These are phyloP conservation scores for Psilocybe cyanescens DNA, from an alignment of 768 basidiomycete genomes.

Conservation along the genomic window DNA sequence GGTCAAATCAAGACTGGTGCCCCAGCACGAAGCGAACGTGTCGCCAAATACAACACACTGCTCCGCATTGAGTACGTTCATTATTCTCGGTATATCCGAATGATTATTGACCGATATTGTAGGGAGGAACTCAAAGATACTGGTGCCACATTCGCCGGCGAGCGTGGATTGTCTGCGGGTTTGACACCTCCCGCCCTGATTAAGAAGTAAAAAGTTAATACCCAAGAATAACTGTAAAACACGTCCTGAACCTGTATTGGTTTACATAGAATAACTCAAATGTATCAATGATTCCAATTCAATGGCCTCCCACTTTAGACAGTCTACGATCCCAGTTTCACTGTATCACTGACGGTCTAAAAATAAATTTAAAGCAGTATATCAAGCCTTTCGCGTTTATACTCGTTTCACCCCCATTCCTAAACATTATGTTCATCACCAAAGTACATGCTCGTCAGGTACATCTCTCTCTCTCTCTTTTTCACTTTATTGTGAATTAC, in stretches of 20 bases:
- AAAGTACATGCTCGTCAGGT: conserved; percentile 17
- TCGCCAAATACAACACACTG: conserved; percentile 91
- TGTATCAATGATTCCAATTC: conserved; percentile 11
- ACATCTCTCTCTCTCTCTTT: not conserved
- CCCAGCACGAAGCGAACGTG: conserved; percentile 94
- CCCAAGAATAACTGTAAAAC: conserved; percentile 10
- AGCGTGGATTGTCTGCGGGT: conserved; percentile 77
- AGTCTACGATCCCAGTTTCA: conserved; percentile 10
- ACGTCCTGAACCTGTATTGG: conserved; percentile 14
- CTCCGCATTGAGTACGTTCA: conserved; percentile 85
- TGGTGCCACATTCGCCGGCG: conserved; percentile 71
- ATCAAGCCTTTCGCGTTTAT: not conserved
- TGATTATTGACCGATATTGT: conserved; percentile 1
- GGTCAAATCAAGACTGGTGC: conserved; percentile 99
- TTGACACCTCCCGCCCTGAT: conserved; percentile 65
- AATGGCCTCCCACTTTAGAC: not conserved
- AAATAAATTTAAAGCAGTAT: conserved; percentile 1
- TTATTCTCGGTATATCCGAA: not conserved
- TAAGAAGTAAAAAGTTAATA: conserved; percentile 38
- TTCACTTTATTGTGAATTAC: not conserved
- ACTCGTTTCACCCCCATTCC: not conserved
- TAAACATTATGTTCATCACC: conserved; percentile 11
- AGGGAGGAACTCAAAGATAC: conserved; percentile 60
- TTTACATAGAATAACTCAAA: conserved; percentile 16
- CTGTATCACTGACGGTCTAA: conserved; percentile 3